phyloP scores from a whole-genome alignment of 2,329 filamentous ascomycete genomes.

The Epichloe festucae region DNA sequence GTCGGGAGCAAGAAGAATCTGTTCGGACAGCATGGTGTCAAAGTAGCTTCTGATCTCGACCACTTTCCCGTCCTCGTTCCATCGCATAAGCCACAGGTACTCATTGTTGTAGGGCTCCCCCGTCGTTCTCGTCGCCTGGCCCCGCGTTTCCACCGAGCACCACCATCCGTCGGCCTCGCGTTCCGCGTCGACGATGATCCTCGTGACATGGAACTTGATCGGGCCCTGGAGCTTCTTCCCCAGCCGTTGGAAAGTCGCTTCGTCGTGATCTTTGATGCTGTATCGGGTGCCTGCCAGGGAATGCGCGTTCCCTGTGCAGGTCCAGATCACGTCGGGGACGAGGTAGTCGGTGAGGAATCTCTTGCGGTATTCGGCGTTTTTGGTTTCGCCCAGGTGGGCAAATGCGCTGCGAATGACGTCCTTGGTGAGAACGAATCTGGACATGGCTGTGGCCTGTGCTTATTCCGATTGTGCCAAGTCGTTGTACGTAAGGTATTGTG shows the following conservation, averaged over 20 bases:
- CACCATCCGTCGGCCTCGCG: constrained; percentile 11
- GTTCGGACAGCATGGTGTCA: constrained; percentile 11
- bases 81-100: constrained; percentile 13
- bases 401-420: constrained; percentile 10
- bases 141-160: constrained; percentile 11
- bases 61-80: constrained; percentile 12
- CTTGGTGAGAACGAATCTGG: constrained; percentile 12
- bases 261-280: constrained; percentile 8
- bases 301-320: constrained; percentile 13
- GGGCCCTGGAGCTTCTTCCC: constrained; percentile 9
- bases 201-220: constrained; percentile 11
- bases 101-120: constrained; percentile 14
- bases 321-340: constrained; percentile 11
- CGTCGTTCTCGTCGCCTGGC: constrained; percentile 10
- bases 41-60: constrained; percentile 14
- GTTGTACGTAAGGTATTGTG: neutral
- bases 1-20: constrained; percentile 6
- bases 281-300: constrained; percentile 12
- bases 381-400: constrained; percentile 10
- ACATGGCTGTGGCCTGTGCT: neutral
- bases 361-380: constrained; percentile 6
- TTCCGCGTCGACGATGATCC: constrained; percentile 12
- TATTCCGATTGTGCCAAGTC: neutral
- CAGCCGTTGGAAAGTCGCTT: constrained; percentile 11
- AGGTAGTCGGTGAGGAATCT: constrained; percentile 10